Base-by-base conservation (phyloP, 345 rosid species). In the Acer negundo region DNA sequence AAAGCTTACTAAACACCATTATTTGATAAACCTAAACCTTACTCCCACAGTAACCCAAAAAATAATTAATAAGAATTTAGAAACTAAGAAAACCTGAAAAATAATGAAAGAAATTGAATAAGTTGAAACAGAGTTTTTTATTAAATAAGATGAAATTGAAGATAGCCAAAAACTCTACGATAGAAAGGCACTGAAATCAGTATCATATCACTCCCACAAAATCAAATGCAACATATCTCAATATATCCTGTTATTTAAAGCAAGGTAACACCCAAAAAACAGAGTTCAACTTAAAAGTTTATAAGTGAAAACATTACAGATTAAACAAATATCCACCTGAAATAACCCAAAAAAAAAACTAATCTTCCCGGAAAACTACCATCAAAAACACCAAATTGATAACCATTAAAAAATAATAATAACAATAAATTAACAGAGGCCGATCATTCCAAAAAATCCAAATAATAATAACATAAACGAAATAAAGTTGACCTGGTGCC, bases 401-500 rank as follows among this genome's bases (percentile, higher is more conserved):
- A 2, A 49, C 15, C 6, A 6, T 49, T 49, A 49, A 15, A n/a
- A 1, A 59, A 59, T 59, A 59, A n/a, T 10, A 59, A 59, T 20
- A 20, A 63, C 5, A 63, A 26, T 11, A 28, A 11, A 23, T 12
- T 13, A 63, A 26, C 67, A 63, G 40, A 23, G 17, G 17, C 17
- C 7, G 67, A 61, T 59, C 42, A 55, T 53, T 55, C 49, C 55
- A 23, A 20, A 12, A 10, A 59, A 35, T 35, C 7, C 15, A 73
- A 20, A 19, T 5, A 59, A 72, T 55, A n/a, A 38, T 10, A 56
- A 16, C 62, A 12, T 40, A 12, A 53, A 31, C n/a, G 38, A 19
- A 13, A 22, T 31, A 28, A 38, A 40, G 11, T 63, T 17, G 35
- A 90, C 99, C 96, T 97, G 98, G 58, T 97, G 99, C 75, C 99